Base-by-base conservation (phyloP, 1,284 basidiomycete genomes). In the Salmacisia buchloeana region DNA sequence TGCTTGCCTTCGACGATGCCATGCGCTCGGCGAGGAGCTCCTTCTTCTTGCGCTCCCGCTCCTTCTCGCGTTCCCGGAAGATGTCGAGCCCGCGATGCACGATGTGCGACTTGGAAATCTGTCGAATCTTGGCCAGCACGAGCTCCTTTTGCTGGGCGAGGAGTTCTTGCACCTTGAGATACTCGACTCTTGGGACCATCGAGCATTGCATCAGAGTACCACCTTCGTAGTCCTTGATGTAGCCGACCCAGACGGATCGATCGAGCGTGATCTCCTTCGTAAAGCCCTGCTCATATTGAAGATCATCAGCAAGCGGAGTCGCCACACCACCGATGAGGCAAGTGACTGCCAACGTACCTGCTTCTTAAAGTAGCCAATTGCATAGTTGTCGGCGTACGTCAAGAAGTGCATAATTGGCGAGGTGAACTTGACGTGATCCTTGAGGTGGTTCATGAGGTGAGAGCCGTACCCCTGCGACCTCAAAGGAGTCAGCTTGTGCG, bases 221-320 rank as follows among this genome's bases (percentile, higher is more conserved):
- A 56, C 96, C 96, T 80, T 99, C 96, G 81, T 99, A 99, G 80
- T 99, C 96, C 81, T 98, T 99, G 86, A 99, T 98, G 81, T 99
- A 98, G 1, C 94, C 96, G 0, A 94, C 94, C 96, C 96, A 99
- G 2, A 90, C 84, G 1, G 91, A 88, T 41, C 94, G 86, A 64
- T 90, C 89, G 21, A 96, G 86, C 0, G 88, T 89, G 70, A 99
- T 96, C 69, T 98, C 94, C 81, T 97, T 98, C 1, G 92, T 91
- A 82, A 99, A 99, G 0, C 94, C 94, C 43, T 54, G 27, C 29
- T 5, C 31, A 54, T 31, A 12, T 13, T 18, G 2, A 13, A 15
- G 12, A 25, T 49, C n/a, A n/a, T 63, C 9, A 25, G 41, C 29
- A 39, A 31, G 25, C 3, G 35, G 34, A 21, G 1, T 1, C 13